phyloP scores from a whole-genome alignment of 2,329 filamentous ascomycete genomes.

The Trichoderma atroviride region DNA sequence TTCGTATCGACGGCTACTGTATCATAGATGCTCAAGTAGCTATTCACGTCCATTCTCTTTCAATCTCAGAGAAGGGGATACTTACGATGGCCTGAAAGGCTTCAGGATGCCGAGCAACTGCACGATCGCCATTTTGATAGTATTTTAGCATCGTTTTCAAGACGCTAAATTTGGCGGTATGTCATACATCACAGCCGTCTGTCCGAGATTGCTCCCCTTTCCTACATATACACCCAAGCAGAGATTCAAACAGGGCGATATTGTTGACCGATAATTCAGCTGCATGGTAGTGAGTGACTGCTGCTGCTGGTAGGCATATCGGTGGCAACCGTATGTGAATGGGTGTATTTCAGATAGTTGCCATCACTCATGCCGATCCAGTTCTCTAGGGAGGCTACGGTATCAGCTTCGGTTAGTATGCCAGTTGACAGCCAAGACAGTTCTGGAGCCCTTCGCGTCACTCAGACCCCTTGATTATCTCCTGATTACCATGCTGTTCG shows the following conservation, averaged over 20 bases:
- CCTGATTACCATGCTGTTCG: slow-evolving; percentile 32
- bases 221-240: background rate
- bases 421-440: slow-evolving; percentile 17
- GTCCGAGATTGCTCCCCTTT: background rate
- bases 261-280: background rate
- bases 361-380: slow-evolving; percentile 13
- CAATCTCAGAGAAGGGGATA: background rate
- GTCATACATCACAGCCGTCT: slow-evolving; percentile 5
- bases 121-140: background rate
- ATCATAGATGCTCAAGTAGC: background rate
- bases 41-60: background rate
- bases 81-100: background rate
- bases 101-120: background rate
- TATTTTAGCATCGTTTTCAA: background rate
- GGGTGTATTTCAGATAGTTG: slow-evolving; percentile 14
- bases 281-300: background rate
- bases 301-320: background rate
- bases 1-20: background rate
- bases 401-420: background rate
- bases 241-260: background rate
- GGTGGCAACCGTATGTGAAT: background rate
- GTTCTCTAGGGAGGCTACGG: background rate
- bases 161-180: background rate
- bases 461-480: slow-evolving; percentile 20
- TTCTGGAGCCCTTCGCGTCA: slow-evolving; percentile 16